A percentile compares a stretch with the other conserved stretches of the same genome.
These are phyloP conservation scores for Podospora sp. DNA, from an alignment of 495 filamentous ascomycete species.

Conservation along the genomic window DNA sequence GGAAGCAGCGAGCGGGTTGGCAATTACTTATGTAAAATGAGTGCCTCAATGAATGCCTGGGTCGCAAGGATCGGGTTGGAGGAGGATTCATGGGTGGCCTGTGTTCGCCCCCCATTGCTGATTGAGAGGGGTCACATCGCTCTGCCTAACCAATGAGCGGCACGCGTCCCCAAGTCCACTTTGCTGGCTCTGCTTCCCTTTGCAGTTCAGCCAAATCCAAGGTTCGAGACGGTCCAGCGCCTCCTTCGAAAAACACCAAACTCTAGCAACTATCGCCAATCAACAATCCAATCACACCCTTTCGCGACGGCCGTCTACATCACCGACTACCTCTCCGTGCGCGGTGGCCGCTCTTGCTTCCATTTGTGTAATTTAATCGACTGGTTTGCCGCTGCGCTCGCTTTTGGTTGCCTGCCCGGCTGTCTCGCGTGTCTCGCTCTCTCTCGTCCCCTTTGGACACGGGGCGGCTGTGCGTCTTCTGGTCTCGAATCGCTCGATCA, in stretches of 20 bases:
- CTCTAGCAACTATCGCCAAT: conserved; percentile 12
- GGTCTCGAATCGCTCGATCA: conserved; percentile 16
- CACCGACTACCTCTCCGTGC: conserved; percentile 15
- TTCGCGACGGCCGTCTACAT: conserved; percentile 22
- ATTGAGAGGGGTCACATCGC: conserved; percentile 1
- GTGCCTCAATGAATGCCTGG: background rate
- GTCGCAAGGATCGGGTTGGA: conserved; percentile 1
- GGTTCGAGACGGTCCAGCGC: conserved; percentile 22
- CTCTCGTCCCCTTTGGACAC: conserved; percentile 22
- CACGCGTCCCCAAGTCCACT: conserved; percentile 31
- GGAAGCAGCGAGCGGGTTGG: background rate
- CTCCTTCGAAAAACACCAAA: conserved; percentile 20
- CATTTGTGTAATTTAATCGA: conserved; percentile 23
- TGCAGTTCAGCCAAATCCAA: conserved; percentile 24
- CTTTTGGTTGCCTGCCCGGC: conserved; percentile 12
- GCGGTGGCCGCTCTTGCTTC: conserved; percentile 5
- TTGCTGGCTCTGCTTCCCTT: conserved; percentile 20
- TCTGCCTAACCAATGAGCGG: conserved; percentile 33
- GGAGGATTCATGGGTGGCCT: background rate
- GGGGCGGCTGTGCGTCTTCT: conserved; percentile 31
- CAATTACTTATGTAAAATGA: conserved; percentile 8
- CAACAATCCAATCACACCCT: conserved; percentile 17
- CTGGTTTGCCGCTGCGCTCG: conserved; percentile 21
- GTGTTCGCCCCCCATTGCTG: conserved; percentile 10
- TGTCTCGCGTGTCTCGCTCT: conserved; percentile 17